phyloP scores from a whole-genome alignment of 2,329 filamentous ascomycete species.

The Neodidymelliopsis sp. region DNA sequence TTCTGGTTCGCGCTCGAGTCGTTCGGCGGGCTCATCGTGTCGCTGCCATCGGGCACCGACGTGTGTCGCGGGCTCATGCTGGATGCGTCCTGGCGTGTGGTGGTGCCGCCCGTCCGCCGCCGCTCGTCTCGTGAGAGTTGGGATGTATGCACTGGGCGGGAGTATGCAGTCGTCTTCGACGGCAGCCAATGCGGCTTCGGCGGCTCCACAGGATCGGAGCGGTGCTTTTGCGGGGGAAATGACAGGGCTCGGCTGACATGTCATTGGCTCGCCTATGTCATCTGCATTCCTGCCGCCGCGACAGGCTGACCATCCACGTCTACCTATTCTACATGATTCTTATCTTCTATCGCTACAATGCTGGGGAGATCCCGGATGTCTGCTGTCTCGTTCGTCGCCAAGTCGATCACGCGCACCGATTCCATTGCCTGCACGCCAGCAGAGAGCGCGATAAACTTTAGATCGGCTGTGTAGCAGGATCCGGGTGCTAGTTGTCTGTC shows the following conservation, averaged over 20 bases:
- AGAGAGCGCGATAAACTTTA: constrained; percentile 73
- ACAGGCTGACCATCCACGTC: neutral
- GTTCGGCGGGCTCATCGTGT: constrained; percentile 44
- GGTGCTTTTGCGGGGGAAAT: constrained; percentile 15
- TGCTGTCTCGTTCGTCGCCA: constrained; percentile 77
- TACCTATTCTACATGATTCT: constrained; percentile 1
- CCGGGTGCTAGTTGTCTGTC: constrained; percentile 71
- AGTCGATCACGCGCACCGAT: constrained; percentile 74
- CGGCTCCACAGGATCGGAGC: constrained; percentile 15
- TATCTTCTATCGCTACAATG: constrained; percentile 59
- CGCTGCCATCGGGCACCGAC: constrained; percentile 31
- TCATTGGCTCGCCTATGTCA: constrained; percentile 10
- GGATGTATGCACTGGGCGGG: neutral
- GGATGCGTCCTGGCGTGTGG: neutral
- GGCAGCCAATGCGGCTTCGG: constrained; percentile 6
- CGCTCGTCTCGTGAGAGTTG: constrained; percentile 1
- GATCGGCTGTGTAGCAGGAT: constrained; percentile 75
- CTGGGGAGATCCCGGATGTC: constrained; percentile 78
- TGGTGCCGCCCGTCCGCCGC: constrained; percentile 8
- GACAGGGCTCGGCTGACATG: neutral
- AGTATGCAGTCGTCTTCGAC: neutral
- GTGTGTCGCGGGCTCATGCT: constrained; percentile 16
- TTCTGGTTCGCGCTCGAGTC: constrained; percentile 42
- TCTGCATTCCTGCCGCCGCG: constrained; percentile 5
- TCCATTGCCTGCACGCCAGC: constrained; percentile 75